Evolutionary conservation across 2,329 filamentous ascomycete genomes (phyloP), one percentile per base, ranked within the genome.

Genomic region (Fusarium globosum): DNA sequence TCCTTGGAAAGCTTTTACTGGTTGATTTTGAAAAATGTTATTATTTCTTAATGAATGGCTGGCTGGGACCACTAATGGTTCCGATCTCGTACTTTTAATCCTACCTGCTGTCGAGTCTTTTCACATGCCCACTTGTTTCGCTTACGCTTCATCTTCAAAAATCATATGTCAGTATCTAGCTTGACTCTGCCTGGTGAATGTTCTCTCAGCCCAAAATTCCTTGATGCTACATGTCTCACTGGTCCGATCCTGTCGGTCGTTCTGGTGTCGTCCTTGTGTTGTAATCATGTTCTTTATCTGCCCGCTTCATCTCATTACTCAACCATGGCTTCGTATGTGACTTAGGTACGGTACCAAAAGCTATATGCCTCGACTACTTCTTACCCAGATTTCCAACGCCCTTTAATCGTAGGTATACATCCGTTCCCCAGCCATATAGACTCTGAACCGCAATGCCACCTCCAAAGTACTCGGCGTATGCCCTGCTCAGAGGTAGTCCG

Each of bases 401-500:
- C 79, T 91, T 91, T 46, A 93, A 80, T 55, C 89, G 83, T 52
- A 93, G 80, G 77, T 93, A 93, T 4, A 93, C 91, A 78, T 93
- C 91, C 11, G 89, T 91, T 8, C 90, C 96, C 96, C 96, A 99
- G 8, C 96, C 96, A 85, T 94, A 96, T 52, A 98, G 83, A 80
- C 94, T 98, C 86, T 99, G 96, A n/a, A 99, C 92, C 9, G 92
- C 92, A 66, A 99, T 96, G 6, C 95, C 95, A 2, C 96, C 96
- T 5, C 96, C 96, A 85, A 99, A 99, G 79, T 98, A 99, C 85
- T 99, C 96, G 2, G 96, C 96, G 80, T 99, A 99, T 0, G 96
- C 96, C 70, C 96, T 88, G 60, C 95, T 95, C 28, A 99, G 83
- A 3, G 96, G 96, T 71, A 99, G 81, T 1, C 96, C 96, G 80